Evolutionary conservation across 352 stramenopile species (phyloP), one percentile per base, ranked within the genome.

Genomic region (Phytophthora pinifolia): DNA sequence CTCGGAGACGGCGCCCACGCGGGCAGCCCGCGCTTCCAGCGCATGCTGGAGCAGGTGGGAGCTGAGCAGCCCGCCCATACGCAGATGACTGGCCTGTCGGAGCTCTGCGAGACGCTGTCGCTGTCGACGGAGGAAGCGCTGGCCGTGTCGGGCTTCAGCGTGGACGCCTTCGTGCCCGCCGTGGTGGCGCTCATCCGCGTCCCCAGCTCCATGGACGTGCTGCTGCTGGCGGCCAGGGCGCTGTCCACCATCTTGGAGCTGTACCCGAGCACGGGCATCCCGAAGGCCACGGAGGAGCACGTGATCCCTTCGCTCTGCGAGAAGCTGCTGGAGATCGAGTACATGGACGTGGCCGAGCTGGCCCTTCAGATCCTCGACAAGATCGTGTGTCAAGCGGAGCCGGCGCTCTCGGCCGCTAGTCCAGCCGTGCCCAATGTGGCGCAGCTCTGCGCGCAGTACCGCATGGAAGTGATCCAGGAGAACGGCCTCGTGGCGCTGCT

Each of bases 301-400:
- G 59, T 89, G 1, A 70, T 92, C 30, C 69, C 68, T 1, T 74
- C 70, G 29, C 63, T 92, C 13, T 92, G 82, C 51, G 72, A 70
- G 15, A 89, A 89, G 47, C 65, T 92, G 14, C 46, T 88, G 53
- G 80, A 86, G 54, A 86, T 92, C 32, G 76, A 92, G 55, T 92
- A 89, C 58, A 89, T 92, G 76, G 82, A 92, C 50, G 77, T 92
- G 27, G 82, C 79, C 0, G 82, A 92, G 50, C 48, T 88, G 25
- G 68, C 77, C 10, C 56, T 92, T 46, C 76, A 86, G 50, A 84
- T 89, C 46, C 54, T 92, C 0, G 79, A 90, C 18, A 68, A 60
- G 14, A 76, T 92, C 20, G 65, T 85, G 9, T 84, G 65, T 30
- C 61, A 67, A 6, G 27, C 60, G 4, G 54, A 70, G 12, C 18